Conservation (phyloP, 2,329 filamentous ascomycete species). For the Coniochaeta sp. region DNA sequence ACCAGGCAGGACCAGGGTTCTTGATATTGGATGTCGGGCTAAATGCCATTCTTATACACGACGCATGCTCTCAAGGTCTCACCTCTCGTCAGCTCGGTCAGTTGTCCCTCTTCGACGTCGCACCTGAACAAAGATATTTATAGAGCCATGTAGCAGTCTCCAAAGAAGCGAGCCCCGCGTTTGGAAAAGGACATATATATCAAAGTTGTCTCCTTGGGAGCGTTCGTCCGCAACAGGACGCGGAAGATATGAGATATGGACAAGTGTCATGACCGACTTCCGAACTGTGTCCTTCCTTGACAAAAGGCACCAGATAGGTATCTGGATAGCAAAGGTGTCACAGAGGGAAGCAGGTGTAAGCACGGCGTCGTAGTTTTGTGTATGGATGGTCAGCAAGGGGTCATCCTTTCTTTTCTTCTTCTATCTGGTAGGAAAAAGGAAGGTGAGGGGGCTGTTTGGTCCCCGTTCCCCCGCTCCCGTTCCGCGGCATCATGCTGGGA, state of each 20-base stretch:
- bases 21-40: no score
- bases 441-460: not conserved
- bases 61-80: not conserved
- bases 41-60: no score
- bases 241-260: no score
- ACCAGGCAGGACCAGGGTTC: no score
- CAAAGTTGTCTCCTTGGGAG: not conserved
- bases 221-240: no score
- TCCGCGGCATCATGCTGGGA: not conserved
- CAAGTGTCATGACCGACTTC: not conserved
- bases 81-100: not conserved
- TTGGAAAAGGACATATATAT: not conserved
- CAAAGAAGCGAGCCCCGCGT: not conserved
- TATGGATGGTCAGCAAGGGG: not conserved
- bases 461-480: constrained; percentile 4
- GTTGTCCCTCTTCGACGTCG: not conserved
- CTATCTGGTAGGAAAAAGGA: not conserved
- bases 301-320: not conserved
- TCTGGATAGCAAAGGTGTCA: not conserved
- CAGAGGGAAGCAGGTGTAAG: not conserved
- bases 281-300: not conserved
- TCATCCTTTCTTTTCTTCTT: not conserved
- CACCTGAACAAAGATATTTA: not conserved
- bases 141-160: not conserved
- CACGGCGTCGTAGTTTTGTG: not conserved